These are phyloP conservation scores for Aquilaria yunnanensis DNA, from an alignment of 345 rosid genomes.

Conservation along the genomic window DNA sequence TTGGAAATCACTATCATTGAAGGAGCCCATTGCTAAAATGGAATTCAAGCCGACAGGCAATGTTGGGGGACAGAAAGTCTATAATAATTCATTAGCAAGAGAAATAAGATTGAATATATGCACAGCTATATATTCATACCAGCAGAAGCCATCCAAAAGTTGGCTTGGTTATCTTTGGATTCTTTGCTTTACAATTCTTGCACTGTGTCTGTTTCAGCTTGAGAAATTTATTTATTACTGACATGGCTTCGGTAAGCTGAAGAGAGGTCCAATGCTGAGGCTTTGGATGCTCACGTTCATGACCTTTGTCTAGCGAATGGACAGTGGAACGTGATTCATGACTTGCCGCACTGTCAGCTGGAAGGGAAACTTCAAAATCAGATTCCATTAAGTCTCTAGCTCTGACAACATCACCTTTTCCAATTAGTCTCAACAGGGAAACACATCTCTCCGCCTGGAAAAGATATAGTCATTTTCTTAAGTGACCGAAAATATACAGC, in stretches of 20 bases:
- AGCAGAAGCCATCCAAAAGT: slow-evolving; percentile 68
- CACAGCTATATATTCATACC: slow-evolving; percentile 34
- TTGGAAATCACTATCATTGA: too few relatives aligned
- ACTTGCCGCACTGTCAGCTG: slow-evolving; percentile 38
- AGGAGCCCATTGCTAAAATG: too few relatives aligned
- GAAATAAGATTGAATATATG: neutral
- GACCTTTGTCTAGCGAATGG: slow-evolving; percentile 23
- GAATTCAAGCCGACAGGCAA: too few relatives aligned
- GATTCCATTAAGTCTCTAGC: slow-evolving; percentile 51
- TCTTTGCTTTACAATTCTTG: slow-evolving; percentile 28
- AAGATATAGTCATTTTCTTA: slow-evolving; percentile 1
- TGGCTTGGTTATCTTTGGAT: slow-evolving; percentile 52
- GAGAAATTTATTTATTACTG: slow-evolving; percentile 44
- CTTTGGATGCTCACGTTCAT: slow-evolving; percentile 19
- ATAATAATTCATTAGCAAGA: neutral
- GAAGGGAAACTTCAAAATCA: slow-evolving; percentile 17
- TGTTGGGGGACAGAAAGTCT: too few relatives aligned
- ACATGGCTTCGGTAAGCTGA: slow-evolving; percentile 59
- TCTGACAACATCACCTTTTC: slow-evolving; percentile 66
- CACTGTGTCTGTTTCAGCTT: slow-evolving; percentile 40
- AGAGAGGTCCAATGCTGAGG: slow-evolving; percentile 73
- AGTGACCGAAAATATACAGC: neutral
- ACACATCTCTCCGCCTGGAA: slow-evolving; percentile 54
- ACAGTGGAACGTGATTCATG: slow-evolving; percentile 30
- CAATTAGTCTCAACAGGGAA: slow-evolving; percentile 60